Evolutionary conservation across 805 yeast species (phyloP).

Genomic region (Candida glaebosa): DNA sequence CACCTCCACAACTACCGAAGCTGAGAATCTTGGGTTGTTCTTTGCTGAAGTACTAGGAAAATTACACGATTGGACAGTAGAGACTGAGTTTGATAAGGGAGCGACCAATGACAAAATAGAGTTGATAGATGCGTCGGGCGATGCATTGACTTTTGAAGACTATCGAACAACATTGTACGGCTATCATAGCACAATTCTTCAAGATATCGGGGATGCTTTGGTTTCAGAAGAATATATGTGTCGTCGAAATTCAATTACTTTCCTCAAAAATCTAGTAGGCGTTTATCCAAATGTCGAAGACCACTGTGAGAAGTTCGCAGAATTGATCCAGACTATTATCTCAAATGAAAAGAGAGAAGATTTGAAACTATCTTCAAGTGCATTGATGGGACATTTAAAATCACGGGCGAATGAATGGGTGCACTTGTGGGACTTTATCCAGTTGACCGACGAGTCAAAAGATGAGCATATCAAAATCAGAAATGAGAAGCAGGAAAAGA

Average conservation of each 20-base stretch:
- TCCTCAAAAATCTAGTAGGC: constrained; percentile 61
- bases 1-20: constrained; percentile 70
- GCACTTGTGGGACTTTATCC: constrained; percentile 54
- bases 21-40: constrained; percentile 80
- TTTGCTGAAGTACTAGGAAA: constrained; percentile 50
- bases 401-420: constrained; percentile 52
- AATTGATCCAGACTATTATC: constrained; percentile 46
- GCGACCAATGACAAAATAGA: constrained; percentile 15
- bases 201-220: constrained; percentile 42
- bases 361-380: constrained; percentile 70
- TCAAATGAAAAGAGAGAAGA: constrained; percentile 69
- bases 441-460: constrained; percentile 43
- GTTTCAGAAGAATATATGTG: constrained; percentile 64
- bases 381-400: constrained; percentile 62
- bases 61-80: constrained; percentile 43
- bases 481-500: constrained; percentile 19
- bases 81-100: constrained; percentile 22
- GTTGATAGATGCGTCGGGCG: constrained; percentile 13
- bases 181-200: constrained; percentile 53
- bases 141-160: constrained; percentile 20
- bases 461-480: constrained; percentile 16
- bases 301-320: constrained; percentile 55
- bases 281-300: constrained; percentile 66
- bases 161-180: constrained; percentile 42
- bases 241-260: constrained; percentile 73